Percentiles rank a stretch among this genome's conserved stretches.
phyloP scores from a whole-genome alignment of 139 green algal species.

The Micromonas pusilla region DNA sequence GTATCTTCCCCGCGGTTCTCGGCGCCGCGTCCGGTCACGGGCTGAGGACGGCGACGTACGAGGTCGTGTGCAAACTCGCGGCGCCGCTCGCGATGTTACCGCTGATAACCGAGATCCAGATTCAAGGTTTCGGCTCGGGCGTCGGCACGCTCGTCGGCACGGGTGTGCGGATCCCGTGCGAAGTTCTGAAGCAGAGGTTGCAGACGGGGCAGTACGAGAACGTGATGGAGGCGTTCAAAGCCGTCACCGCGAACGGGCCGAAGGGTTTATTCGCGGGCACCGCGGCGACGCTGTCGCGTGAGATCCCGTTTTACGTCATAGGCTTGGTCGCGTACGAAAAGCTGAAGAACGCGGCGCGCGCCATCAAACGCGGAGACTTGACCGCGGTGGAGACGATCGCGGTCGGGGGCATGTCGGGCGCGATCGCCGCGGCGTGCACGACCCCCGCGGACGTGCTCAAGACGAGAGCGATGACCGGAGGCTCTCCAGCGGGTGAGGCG shows the following conservation, averaged over 20 bases:
- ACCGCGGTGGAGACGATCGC: constrained; percentile 48
- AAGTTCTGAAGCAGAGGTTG: constrained; percentile 68
- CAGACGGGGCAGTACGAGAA: constrained; percentile 54
- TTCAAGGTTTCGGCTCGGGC: constrained; percentile 50
- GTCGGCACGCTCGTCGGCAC: constrained; percentile 57
- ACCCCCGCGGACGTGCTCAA: constrained; percentile 68
- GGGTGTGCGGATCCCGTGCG: constrained; percentile 54
- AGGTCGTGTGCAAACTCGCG: constrained; percentile 37
- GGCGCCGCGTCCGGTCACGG: constrained; percentile 46
- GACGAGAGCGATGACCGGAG: constrained; percentile 59
- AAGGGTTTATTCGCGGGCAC: constrained; percentile 54
- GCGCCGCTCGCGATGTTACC: constrained; percentile 17
- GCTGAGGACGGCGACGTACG: constrained; percentile 52
- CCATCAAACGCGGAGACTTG: constrained; percentile 30
- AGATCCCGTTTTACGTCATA: constrained; percentile 67
- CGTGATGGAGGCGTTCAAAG: constrained; percentile 38
- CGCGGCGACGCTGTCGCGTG: constrained; percentile 44
- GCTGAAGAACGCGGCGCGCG: constrained; percentile 46
- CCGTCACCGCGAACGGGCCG: constrained; percentile 40
- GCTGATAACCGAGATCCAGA: constrained; percentile 38
- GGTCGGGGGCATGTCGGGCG: constrained; percentile 52
- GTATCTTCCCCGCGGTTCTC: constrained; percentile 46
- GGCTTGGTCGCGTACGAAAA: constrained; percentile 62
- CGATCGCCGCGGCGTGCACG: constrained; percentile 47
- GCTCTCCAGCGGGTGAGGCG: not conserved